These are phyloP conservation scores for Lentinula detonsa DNA, from an alignment of 768 basidiomycete genomes.

Conservation along the genomic window DNA sequence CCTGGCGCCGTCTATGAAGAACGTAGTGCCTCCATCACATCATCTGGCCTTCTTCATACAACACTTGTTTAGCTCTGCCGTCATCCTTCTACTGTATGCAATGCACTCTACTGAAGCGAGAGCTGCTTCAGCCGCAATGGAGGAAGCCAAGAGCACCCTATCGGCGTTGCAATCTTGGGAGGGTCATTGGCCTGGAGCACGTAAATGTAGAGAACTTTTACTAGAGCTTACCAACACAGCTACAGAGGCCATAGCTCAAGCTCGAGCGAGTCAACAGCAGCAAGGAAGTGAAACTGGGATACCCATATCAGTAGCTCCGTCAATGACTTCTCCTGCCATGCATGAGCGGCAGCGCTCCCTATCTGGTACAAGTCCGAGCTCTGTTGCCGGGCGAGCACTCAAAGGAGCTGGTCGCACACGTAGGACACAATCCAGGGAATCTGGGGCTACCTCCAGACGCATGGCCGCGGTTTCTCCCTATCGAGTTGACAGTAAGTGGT, in stretches of 20 bases:
- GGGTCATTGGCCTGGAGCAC: constrained; percentile 82
- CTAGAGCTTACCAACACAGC: constrained; percentile 65
- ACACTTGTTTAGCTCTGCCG: constrained; percentile 83
- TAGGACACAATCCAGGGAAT: constrained; percentile 55
- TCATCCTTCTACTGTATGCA: constrained; percentile 78
- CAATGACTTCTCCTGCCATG: constrained; percentile 25
- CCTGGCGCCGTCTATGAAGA: constrained; percentile 79
- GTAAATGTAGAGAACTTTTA: constrained; percentile 80
- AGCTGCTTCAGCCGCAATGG: constrained; percentile 68
- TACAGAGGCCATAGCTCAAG: constrained; percentile 54
- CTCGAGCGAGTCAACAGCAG: constrained; percentile 3
- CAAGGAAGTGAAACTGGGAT: constrained; percentile 18
- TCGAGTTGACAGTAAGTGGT: constrained; percentile 54
- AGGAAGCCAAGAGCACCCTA: constrained; percentile 73
- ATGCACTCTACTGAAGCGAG: constrained; percentile 74
- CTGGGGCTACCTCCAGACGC: constrained; percentile 43
- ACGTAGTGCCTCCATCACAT: constrained; percentile 79
- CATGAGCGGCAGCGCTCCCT: constrained; percentile 54
- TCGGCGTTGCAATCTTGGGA: constrained; percentile 75
- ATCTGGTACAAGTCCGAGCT: constrained; percentile 34
- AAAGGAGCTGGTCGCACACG: constrained; percentile 45
- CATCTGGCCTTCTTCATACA: constrained; percentile 89
- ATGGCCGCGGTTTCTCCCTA: constrained; percentile 58
- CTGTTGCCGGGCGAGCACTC: constrained; percentile 30
- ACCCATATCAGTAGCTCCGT: constrained; percentile 15